phyloP scores from a whole-genome alignment of 129 eudicot genomes.

The Centrapalus pauciflorus region DNA sequence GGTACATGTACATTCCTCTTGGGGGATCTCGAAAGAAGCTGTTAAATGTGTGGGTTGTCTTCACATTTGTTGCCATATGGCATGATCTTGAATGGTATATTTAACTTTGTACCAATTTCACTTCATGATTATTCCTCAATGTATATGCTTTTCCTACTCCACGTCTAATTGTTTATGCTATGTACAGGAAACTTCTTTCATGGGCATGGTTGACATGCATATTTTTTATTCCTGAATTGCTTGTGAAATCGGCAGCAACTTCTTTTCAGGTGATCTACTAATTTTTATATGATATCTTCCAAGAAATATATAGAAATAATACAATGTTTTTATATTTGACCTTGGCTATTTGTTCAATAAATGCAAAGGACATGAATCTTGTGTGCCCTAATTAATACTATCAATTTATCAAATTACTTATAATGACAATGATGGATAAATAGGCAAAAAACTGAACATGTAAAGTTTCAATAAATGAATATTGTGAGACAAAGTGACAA shows the following conservation, averaged over 20 bases:
- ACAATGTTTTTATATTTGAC: too few relatives aligned
- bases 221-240: conserved; percentile 89
- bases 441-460: too few relatives aligned
- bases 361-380: conserved; percentile 17
- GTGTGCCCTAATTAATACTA: neutral
- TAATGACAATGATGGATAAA: too few relatives aligned
- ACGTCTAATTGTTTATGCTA: conserved; percentile 7
- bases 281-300: neutral
- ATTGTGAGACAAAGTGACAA: too few relatives aligned
- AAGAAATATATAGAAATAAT: too few relatives aligned
- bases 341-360: neutral
- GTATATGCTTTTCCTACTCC: neutral
- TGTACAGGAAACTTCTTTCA: conserved; percentile 93
- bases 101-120: conserved; percentile 1
- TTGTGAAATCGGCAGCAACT: conserved; percentile 68
- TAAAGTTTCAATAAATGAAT: too few relatives aligned
- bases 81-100: conserved; percentile 97
- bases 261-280: conserved; percentile 49
- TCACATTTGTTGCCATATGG: conserved; percentile 97
- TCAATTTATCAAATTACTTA: too few relatives aligned
- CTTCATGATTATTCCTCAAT: neutral
- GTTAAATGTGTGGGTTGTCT: conserved; percentile 90
- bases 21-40: conserved; percentile 87
- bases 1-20: conserved; percentile 96
- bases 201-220: conserved; percentile 99